Evolutionary conservation across 352 stramenopile species (phyloP), one percentile per base, ranked within the genome.

Genomic region (Phytophthora boehmeriae): DNA sequence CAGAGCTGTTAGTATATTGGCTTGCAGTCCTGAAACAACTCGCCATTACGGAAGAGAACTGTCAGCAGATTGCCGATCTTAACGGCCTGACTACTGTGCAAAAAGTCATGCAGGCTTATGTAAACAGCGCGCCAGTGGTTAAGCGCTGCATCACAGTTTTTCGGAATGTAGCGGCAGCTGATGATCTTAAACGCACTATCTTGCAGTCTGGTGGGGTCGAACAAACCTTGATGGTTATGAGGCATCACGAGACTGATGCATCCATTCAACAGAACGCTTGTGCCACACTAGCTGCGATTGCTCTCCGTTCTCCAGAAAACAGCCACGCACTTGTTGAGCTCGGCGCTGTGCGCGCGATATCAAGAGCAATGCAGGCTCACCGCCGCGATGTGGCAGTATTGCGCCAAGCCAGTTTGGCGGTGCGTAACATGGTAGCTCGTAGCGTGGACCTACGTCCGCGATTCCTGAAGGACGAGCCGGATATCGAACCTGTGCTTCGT

Each of bases 351-450:
- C 54, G 58, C 0, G 67, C 74, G 35, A 81, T 94, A 43, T 71
- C 78, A 8, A 63, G 64, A 25, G 83, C 86, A 17, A 90, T 94
- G 76, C 64, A 73, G 27, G 57, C 22, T 11, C 85, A 91, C 43
- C 55, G 55, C 13, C 50, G 49, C 38, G 74, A 89, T 54, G 69
- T 78, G 0, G 48, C 63, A 27, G 30, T 94, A 16, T 52, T 94
- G 28, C 81, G 83, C 5, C 86, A 94, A 75, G 83, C 83, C 0
- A 92, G 86, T 63, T 61, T 94, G 16, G 86, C 86, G 8, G 86
- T 94, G 43, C 81, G 86, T 32, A 94, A 94, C 50, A 86, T 94
- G 60, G 83, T 91, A 5, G 80, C 83, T 11, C 81, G 86, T 2
- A 76, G 62, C 25, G 63, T 78, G 3, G 79, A 92, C 38, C 43